Evolutionary conservation across 371 early-diverging fungal genomes (phyloP).

Genomic region (Mucor plumbeus): DNA sequence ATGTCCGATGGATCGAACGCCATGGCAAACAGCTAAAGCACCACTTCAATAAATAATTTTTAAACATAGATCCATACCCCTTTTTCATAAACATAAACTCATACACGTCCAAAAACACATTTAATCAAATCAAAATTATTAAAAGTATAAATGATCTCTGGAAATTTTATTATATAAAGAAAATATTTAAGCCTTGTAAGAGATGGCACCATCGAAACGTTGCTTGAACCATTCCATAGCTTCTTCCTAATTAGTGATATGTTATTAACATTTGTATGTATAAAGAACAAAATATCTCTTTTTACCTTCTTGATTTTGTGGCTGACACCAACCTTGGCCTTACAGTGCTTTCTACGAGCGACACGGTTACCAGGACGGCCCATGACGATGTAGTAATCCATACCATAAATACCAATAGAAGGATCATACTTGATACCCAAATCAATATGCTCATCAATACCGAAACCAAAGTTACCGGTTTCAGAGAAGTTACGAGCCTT

Average conservation of each 20-base stretch:
- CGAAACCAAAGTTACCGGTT: slow-evolving; percentile 99
- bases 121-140: neutral
- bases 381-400: slow-evolving; percentile 99
- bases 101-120: neutral
- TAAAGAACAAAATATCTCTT: slow-evolving; percentile 15
- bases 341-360: slow-evolving; percentile 93
- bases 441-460: slow-evolving; percentile 99
- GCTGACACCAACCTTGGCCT: slow-evolving; percentile 86
- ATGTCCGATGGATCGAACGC: slow-evolving; percentile 87
- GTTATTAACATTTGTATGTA: slow-evolving; percentile 34
- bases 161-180: slow-evolving; percentile 5
- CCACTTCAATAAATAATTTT: neutral
- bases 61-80: neutral
- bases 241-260: slow-evolving; percentile 51
- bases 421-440: slow-evolving; percentile 99
- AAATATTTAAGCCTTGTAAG: slow-evolving; percentile 63
- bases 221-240: slow-evolving; percentile 88
- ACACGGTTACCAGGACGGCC: slow-evolving; percentile 98
- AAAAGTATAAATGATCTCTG: slow-evolving; percentile 12
- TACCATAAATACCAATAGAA: slow-evolving; percentile 97
- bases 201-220: slow-evolving; percentile 89
- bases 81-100: neutral
- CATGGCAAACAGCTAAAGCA: slow-evolving; percentile 64
- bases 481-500: slow-evolving; percentile 94
- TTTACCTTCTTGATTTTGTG: slow-evolving; percentile 89